Evolutionary conservation across 352 stramenopile species (phyloP), one percentile per base, ranked within the genome.

Genomic region (Globisporangium lucens): DNA sequence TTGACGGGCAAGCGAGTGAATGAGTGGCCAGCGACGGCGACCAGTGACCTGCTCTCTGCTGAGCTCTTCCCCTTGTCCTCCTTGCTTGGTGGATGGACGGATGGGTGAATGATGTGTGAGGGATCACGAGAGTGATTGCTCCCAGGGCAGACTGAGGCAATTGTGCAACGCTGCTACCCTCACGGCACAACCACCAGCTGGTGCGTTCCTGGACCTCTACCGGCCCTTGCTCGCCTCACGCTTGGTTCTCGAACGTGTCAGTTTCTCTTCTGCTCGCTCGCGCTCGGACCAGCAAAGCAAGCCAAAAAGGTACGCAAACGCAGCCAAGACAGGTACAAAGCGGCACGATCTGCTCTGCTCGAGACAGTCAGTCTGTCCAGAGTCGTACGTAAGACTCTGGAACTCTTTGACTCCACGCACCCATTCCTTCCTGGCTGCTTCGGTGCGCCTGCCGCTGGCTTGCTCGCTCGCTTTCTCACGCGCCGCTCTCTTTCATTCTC

Each of bases 161-260:
- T 36, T n/a, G 22, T 52, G 61, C 30, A 52, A 57, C 47, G 35
- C 22, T 58, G 36, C 58, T 43, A 20, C 56, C 5, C 33, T 33
- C 57, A 53, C 36, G 41, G 60, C 46, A 36, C 62, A 67, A 57
- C 61, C 61, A 66, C 33, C 47, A 60, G 62, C 62, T 61, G 62
- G 35, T 47, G 33, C 27, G 56, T 15, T n/a, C 57, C 49, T 62
- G 63, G 63, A 60, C 63, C 63, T 62, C 38, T 24, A 56, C 58
- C 22, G 38, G 38, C 38, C 57, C n/a, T 33, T 53, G n/a, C 56
- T 61, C n/a, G 17, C 56, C 61, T 59, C 60, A 58, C 60, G 46
- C 46, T 58, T 52, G 41, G 30, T 61, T 67, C 62, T 67, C 62
- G 63, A 67, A 67, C 52, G 52, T 51, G 24, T 17, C 61, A 66